Evolutionary conservation across 1,284 basidiomycete genomes (phyloP), one percentile per base, ranked within the genome.

Genomic region (Austroboletus novae-zelandiae): DNA sequence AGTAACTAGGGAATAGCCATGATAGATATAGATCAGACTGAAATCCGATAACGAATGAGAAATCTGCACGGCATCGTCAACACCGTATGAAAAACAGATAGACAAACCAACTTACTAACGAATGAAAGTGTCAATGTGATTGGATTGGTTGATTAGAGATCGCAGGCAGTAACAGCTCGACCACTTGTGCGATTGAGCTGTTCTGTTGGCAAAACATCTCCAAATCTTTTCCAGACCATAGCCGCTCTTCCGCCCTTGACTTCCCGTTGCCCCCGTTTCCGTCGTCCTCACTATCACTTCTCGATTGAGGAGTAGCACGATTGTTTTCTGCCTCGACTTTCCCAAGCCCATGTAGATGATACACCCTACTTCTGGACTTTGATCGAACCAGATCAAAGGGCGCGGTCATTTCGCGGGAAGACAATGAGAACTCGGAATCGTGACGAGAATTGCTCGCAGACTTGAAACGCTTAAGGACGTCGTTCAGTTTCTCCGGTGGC

Each of bases 161-260:
- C 9, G 72, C 70, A 25, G 76, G 71, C 61, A 80, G 73, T 30
- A 84, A 59, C 54, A 78, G 73, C 45, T 81, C 77, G 31, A 86
- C 71, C 45, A 88, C 76, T 37, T 77, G 69, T 13, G 80, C 71
- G 36, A 89, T 83, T 18, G 81, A 76, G 62, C 86, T 86, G 55
- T 88, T 89, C 63, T 89, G 86, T 53, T 77, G 76, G 61, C 86
- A 89, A 43, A 85, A 78, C 61, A 81, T 69, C 68, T 84, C 79
- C 57, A 89, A 65, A 58, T 89, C 86, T 53, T 78, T 78, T 30
- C 78, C 76, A 35, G 81, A 83, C 86, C 85, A 89, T 51, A 82
- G 53, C 40, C 74, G 74, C 27, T 77, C 78, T 51, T 73, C 75
- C 40, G 61, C 51, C 42, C 68, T 68, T 29, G 62, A 64, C 40